Evolutionary conservation across 306 rosid genomes (phyloP), one percentile per base, ranked within the genome.

Genomic region (Citrullus mucosospermus): DNA sequence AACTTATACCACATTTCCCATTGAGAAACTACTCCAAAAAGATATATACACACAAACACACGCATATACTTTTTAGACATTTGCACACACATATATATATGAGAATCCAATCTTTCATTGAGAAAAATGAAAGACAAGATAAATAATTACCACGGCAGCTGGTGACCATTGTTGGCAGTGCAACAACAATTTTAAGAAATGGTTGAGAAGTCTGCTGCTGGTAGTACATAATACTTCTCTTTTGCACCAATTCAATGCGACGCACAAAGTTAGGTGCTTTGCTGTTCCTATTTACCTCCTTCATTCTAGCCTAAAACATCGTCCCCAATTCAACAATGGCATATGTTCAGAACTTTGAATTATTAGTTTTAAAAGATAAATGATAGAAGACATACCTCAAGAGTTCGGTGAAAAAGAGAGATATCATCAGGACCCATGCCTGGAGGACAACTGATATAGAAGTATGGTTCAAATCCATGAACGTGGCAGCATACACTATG

Each of bases 391-490:
- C 65, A 83, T 85, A 95, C 99, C 99, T 95, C 99, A 5, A 95
- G 96, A 78, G 20, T 59, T 84, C 79, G 89, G 85, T 90, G 97
- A 80, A 95, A 89, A 62, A 63, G 74, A 56, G 97, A 87, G 80
- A 92, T 88, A 80, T 95, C 96, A 67, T 95, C 99, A n/a, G 95
- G 93, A 72, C 96, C 86, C 99, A 95, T 91, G 69, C 97, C 97
- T 6, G 92, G 86, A 66, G 96, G 97, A 82, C 97, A 92, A 84
- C 81, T 84, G 74, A 91, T 89, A 84, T 91, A 95, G 83, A 95
- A 95, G 81, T 95, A 95, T 36, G 99, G 99, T 82, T 95, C 97
- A 73, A 95, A 95, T 38, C 99, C 99, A 67, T 95, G 97, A 83
- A 92, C 97, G 25, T 91, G 87, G 88, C 97, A 91, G 83, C 99